Base-by-base conservation (phyloP, 139 green algal species). In the Pseudopediastrum boryanum region DNA sequence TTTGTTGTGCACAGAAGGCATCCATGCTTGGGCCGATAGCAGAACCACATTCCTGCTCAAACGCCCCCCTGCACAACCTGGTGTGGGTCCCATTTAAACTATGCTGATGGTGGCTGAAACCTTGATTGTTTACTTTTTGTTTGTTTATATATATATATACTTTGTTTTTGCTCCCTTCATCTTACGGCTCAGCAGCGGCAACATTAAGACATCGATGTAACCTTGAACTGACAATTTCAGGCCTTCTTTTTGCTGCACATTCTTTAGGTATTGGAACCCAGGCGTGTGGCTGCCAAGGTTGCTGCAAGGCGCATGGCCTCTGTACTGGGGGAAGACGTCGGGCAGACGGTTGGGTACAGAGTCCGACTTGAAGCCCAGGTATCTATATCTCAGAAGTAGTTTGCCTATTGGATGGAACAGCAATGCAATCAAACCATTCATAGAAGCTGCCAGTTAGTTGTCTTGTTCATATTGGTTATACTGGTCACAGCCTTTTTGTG, bases 241-340 rank as follows among this genome's bases (percentile, higher is more conserved):
- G n/a, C n/a, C n/a, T n/a, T n/a, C n/a, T n/a, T n/a, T n/a, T n/a
- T n/a, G n/a, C n/a, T n/a, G n/a, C n/a, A n/a, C n/a, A 13, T 27
- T 0, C 8, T 16, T 8, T 54, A 87, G 71, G 83, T 94, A 23
- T 51, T 93, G 46, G 90, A 93, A 81, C 90, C 90, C 12, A 72
- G 90, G 39, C 85, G 88, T 21, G 84, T 94, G 50, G 90, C 90
- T 1, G 90, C 90, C 44, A 89, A 88, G 69, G 81, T 87, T 3
- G 90, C 90, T 5, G 90, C 90, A 0, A 67, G 80, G 25, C 78
- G 90, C 42, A 92, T 94, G 88, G 87, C 90, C 6, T 41, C 85
- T 0, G 61, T 87, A 23, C 80, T 94, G 43, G 81, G 84, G 7
- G 84, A 92, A 66, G 35, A 36, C 9, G 83, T 90, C 29, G 74